phyloP scores from a whole-genome alignment of 129 eudicot genomes.

The Gnaphalium uliginosum region DNA sequence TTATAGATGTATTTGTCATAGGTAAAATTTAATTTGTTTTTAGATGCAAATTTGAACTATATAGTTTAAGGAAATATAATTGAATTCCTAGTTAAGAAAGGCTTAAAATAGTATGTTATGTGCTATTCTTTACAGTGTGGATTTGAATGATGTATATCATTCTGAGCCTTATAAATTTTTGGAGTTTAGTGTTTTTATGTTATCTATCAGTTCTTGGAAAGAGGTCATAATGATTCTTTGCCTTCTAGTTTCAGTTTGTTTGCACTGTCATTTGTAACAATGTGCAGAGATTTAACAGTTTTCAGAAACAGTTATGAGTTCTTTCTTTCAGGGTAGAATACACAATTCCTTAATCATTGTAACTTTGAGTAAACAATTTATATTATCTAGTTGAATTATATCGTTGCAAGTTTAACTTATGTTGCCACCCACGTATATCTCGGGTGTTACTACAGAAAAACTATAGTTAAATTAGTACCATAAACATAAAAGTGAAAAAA shows the following conservation, averaged over 20 bases:
- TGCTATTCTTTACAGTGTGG: constrained; percentile 26
- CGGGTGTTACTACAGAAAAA: background rate
- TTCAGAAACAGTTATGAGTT: constrained; percentile 15
- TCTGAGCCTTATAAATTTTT: constrained; percentile 32
- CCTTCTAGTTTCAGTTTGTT: constrained; percentile 23
- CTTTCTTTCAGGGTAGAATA: constrained; percentile 11
- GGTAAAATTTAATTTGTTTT: constrained; percentile 35
- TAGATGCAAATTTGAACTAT: constrained; percentile 21
- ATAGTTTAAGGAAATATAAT: constrained; percentile 31
- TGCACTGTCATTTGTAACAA: constrained; percentile 30
- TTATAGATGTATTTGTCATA: constrained; percentile 94
- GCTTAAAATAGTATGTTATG: constrained; percentile 8
- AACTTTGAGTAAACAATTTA: constrained; percentile 7
- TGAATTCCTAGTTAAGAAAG: constrained; percentile 23
- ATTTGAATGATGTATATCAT: constrained; percentile 28
- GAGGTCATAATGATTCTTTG: constrained; percentile 35
- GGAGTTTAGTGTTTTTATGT: constrained; percentile 45
- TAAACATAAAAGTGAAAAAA: background rate
- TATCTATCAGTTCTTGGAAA: constrained; percentile 47
- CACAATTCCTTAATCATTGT: constrained; percentile 7
- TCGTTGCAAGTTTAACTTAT: background rate
- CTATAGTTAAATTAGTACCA: background rate
- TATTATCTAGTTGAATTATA: background rate
- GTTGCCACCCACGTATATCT: background rate
- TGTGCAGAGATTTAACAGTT: constrained; percentile 28